Conservation (phyloP, 108 stramenopile genomes). For the Pelagomonas calceolata region DNA sequence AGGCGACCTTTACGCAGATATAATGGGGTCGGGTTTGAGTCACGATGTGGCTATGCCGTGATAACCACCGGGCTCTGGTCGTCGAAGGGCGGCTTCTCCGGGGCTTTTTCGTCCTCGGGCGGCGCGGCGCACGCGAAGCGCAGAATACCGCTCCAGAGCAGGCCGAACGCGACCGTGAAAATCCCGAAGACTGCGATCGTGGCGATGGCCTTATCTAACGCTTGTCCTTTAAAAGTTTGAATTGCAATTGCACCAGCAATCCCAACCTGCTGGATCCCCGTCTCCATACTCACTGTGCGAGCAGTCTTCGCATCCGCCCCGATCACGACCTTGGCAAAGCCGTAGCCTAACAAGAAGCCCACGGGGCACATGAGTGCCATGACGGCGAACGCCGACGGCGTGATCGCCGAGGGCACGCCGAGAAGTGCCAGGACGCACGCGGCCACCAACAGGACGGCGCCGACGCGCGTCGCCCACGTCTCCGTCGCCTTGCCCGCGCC, state of each 20-base stretch:
- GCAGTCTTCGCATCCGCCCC: not conserved
- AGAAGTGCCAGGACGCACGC: not conserved
- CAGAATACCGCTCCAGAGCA: too few relatives aligned
- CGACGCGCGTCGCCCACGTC: not conserved
- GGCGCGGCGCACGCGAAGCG: too few relatives aligned
- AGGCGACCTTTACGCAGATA: too few relatives aligned
- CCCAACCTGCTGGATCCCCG: slow-evolving; percentile 8
- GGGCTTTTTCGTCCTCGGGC: too few relatives aligned
- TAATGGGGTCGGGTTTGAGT: too few relatives aligned
- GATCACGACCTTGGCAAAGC: not conserved
- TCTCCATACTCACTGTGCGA: slow-evolving; percentile 7
- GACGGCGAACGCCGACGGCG: not conserved
- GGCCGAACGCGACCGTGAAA: too few relatives aligned
- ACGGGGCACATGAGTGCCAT: not conserved
- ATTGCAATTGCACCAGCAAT: not conserved
- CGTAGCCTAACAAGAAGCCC: not conserved
- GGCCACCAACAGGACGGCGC: not conserved
- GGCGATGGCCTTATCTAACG: not conserved
- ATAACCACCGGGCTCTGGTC: too few relatives aligned
- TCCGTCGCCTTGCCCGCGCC: not conserved
- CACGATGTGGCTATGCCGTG: too few relatives aligned
- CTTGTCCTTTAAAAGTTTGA: not conserved
- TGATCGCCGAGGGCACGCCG: not conserved
- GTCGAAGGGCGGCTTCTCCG: too few relatives aligned
- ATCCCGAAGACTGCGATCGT: too few relatives aligned